These are phyloP conservation scores for Pichia cephalocereana DNA, from an alignment of 805 yeast species.

Conservation along the genomic window DNA sequence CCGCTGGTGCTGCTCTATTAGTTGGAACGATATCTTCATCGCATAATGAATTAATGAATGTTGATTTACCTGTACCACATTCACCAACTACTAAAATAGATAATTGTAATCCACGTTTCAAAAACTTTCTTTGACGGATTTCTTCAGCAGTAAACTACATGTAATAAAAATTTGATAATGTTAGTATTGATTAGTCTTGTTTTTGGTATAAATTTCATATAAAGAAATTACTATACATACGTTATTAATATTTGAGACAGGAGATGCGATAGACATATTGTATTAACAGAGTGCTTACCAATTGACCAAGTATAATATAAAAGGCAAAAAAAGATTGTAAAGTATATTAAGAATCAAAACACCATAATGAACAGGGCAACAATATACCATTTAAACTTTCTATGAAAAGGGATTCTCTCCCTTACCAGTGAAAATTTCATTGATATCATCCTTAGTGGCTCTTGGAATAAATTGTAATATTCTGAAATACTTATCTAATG, in stretches of 20 bases:
- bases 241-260: neutral
- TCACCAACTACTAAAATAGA: constrained; percentile 43
- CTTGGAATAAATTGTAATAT: constrained; percentile 17
- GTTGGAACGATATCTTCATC: constrained; percentile 39
- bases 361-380: neutral
- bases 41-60: constrained; percentile 74
- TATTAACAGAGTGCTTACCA: neutral
- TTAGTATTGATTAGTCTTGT: neutral
- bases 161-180: neutral
- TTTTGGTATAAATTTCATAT: neutral
- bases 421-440: neutral
- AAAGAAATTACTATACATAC: neutral
- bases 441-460: constrained; percentile 2
- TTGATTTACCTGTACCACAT: constrained; percentile 65
- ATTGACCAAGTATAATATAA: no score
- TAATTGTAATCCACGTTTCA: constrained; percentile 42
- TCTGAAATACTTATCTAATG: constrained; percentile 18
- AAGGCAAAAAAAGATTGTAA: no score
- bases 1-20: constrained; percentile 29
- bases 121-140: constrained; percentile 34
- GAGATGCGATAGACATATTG: neutral
- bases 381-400: neutral
- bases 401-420: neutral
- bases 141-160: constrained; percentile 24
- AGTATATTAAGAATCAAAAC: no score